A percentile compares a stretch with the other conserved stretches of the same genome.
Conservation (phyloP, 257 asterid species). For the Nicotiana attenuata region DNA sequence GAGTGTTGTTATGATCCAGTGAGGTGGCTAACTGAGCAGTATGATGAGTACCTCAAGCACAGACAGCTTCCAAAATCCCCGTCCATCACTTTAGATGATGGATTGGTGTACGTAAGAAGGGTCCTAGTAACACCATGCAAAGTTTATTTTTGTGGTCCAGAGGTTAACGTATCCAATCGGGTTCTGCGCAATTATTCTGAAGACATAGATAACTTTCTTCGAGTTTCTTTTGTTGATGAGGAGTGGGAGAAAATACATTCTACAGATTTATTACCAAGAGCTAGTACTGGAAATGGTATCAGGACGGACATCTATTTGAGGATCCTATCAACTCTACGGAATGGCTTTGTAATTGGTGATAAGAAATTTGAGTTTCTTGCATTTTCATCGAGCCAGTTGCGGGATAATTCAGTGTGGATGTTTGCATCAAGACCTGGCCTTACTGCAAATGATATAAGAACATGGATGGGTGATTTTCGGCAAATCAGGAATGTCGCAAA, state of each 20-base stretch:
- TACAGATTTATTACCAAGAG: slow-evolving; percentile 47
- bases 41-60: slow-evolving; percentile 25
- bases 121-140: slow-evolving; percentile 82
- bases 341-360: slow-evolving; percentile 68
- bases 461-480: slow-evolving; percentile 82
- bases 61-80: slow-evolving; percentile 55
- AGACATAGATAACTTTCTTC: slow-evolving; percentile 65
- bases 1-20: slow-evolving; percentile 89
- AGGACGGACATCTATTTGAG: slow-evolving; percentile 59
- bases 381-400: slow-evolving; percentile 83
- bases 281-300: slow-evolving; percentile 23
- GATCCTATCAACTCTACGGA: slow-evolving; percentile 49
- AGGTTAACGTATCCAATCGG: slow-evolving; percentile 73
- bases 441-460: slow-evolving; percentile 52
- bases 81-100: slow-evolving; percentile 49
- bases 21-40: slow-evolving; percentile 59
- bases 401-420: slow-evolving; percentile 92
- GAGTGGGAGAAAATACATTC: slow-evolving; percentile 75
- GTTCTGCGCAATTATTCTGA: slow-evolving; percentile 54
- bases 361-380: slow-evolving; percentile 82
- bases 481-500: slow-evolving; percentile 73
- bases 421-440: slow-evolving; percentile 52
- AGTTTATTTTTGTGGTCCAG: slow-evolving; percentile 83
- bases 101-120: slow-evolving; percentile 72
- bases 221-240: slow-evolving; percentile 88